Base-by-base conservation (phyloP, 2,329 filamentous ascomycete genomes). In the Biscogniauxia sp. region DNA sequence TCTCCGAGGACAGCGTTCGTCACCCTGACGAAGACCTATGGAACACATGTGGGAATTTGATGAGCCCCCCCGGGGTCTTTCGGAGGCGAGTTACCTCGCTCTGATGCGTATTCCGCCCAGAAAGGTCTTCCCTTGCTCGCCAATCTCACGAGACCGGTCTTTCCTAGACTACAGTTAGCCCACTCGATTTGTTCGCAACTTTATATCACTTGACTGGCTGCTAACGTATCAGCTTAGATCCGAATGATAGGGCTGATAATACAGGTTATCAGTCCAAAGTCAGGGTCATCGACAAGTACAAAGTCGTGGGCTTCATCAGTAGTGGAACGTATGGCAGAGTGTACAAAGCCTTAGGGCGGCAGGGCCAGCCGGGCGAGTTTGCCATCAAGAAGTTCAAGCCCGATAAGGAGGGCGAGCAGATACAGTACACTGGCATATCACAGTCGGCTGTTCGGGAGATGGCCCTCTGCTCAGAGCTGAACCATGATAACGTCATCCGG, bases 331-430 rank as follows among this genome's bases (percentile, higher is more conserved):
- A 99, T 84, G 95, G 95, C 41, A 89, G 95, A 32, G 95, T 99
- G 7, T 99, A 98, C 85, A 99, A 99, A 75, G 95, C 95, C 19
- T 82, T 92, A 51, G 88, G 91, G 69, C 88, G 89, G 66, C 84
- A 90, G 79, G 86, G 88, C 69, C 80, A 88, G 74, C 78, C 86
- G 56, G 91, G 91, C 64, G 92, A 97, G 72, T 97, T 97, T 73
- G 95, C 95, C 69, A 99, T 99, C 81, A 99, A 99, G 75, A 99
- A 99, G 85, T 97, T 97, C 85, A 97, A 97, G 80, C 93, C 93
- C 7, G 95, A 99, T 77, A 99, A 98, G 79, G 95, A 99, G 78
- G 95, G 95, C 60, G 95, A 99, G 76, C 86, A 90, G 70, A 81
- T 97, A 53, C 91, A 96, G 70, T 99, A 99, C 77, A 98, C 95